phyloP scores from a whole-genome alignment of 257 asterid species.

The Solanum pimpinellifolium region DNA sequence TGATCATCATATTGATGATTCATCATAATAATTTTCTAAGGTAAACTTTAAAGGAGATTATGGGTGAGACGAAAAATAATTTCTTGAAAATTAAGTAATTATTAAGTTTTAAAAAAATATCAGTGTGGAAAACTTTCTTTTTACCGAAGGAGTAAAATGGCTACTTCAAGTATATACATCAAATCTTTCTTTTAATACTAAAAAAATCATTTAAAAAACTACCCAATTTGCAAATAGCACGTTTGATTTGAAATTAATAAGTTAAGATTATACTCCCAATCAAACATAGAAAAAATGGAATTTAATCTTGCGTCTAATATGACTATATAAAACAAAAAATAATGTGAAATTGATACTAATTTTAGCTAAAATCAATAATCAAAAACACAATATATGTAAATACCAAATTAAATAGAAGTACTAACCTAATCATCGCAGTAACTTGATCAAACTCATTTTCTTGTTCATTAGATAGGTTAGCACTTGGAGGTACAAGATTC shows the following conservation, averaged over 20 bases:
- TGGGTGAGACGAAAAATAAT: background rate
- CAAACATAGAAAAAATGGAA: background rate
- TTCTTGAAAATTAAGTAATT: background rate
- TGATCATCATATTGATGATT: background rate
- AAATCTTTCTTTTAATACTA: too few species aligned
- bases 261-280: background rate
- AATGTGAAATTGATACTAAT: background rate
- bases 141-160: background rate
- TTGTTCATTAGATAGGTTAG: background rate
- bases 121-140: background rate
- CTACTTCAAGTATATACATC: background rate
- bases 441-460: background rate
- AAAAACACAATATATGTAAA: background rate
- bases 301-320: background rate
- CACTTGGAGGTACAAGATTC: background rate
- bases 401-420: background rate
- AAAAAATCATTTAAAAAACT: background rate
- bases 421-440: background rate
- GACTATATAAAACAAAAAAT: background rate
- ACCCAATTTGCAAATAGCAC: background rate
- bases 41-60: background rate
- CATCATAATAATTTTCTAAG: background rate
- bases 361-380: background rate
- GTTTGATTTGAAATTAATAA: background rate
- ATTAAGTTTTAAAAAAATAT: background rate